Conservation (phyloP, 208 protist genomes). For the Balamuthia mandrillaris region DNA sequence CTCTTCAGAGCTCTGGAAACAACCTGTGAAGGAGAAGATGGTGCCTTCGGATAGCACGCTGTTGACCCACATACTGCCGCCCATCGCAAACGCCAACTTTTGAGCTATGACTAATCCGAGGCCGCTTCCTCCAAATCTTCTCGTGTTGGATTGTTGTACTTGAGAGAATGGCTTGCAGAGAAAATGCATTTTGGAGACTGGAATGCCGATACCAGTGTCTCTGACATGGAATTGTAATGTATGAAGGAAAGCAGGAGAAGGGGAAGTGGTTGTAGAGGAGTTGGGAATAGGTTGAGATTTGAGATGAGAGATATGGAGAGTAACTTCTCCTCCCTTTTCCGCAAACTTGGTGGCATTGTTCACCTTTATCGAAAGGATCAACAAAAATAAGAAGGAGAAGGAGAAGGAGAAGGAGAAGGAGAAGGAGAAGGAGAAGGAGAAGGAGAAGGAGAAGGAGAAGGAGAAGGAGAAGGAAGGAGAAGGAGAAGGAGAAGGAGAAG, state of each 20-base stretch:
- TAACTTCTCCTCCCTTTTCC: neutral
- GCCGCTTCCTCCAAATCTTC: neutral
- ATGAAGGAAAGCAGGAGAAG: neutral
- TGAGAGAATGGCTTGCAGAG: constrained; percentile 21
- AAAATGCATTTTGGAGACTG: neutral
- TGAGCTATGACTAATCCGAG: neutral
- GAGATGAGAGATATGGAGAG: neutral
- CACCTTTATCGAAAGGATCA: neutral
- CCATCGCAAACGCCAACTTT: constrained; percentile 7
- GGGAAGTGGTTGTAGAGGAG: neutral
- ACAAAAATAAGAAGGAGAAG: neutral
- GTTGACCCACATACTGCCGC: neutral
- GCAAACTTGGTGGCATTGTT: constrained; percentile 23
- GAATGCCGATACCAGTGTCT: neutral
- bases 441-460: too few species aligned
- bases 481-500: neutral
- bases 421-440: neutral
- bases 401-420: neutral
- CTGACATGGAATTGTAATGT: neutral
- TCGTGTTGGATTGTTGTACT: neutral
- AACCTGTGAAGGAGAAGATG: too few species aligned
- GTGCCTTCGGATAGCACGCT: too few species aligned
- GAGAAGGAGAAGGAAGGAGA: neutral
- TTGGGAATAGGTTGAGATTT: neutral
- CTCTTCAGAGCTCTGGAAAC: too few species aligned